Evolutionary conservation across 768 basidiomycete genomes (phyloP), one percentile per base, ranked within the genome.

Genomic region (Suillus paluster): DNA sequence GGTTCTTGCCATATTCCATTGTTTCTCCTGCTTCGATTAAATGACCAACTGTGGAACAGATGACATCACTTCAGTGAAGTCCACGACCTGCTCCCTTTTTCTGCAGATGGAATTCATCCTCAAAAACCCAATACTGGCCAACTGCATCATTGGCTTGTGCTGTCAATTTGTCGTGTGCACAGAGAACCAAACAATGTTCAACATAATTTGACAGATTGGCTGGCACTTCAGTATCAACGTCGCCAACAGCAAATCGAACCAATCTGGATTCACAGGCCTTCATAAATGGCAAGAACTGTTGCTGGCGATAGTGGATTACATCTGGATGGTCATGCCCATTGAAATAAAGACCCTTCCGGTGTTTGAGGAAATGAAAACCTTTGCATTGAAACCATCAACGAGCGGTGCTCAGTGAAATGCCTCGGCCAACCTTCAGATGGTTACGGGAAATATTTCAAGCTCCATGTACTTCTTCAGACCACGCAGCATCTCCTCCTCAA

Each of bases 1-100:
- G 75, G 65, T 78, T 80, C 57, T 81, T 82, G 5, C 79, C 79
- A 70, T 81, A 80, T 53, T 81, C 76, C 10, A 79, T 57, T 19
- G 57, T 33, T 60, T 77, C 74, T 15, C 74, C 67, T 15, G 73
- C 79, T 12, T 72, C 75, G 8, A 55, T 39, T 14, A 80, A 33
- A 60, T 68, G 70, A 1, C 79, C 76, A 61, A 65, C 46, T n/a
- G 68, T 75, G 19, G 68, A 74, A 53, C 73, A 76, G 33, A 81
- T 78, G 1, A 80, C 68, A 60, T 79, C 75, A 52, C 71, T 74
- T 11, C 68, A 65, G 64, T 81, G 79, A 19, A 80, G 57, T 0
- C 79, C 78, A 6, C 72, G 67, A 3, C 79, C 79, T 12, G 65
- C 68, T 23, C 74, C 75, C 61, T 81, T 81, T 66, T 80, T 80